These are phyloP conservation scores for Thielaviopsis cerberus DNA, from an alignment of 2,329 filamentous ascomycete genomes.

Conservation along the genomic window DNA sequence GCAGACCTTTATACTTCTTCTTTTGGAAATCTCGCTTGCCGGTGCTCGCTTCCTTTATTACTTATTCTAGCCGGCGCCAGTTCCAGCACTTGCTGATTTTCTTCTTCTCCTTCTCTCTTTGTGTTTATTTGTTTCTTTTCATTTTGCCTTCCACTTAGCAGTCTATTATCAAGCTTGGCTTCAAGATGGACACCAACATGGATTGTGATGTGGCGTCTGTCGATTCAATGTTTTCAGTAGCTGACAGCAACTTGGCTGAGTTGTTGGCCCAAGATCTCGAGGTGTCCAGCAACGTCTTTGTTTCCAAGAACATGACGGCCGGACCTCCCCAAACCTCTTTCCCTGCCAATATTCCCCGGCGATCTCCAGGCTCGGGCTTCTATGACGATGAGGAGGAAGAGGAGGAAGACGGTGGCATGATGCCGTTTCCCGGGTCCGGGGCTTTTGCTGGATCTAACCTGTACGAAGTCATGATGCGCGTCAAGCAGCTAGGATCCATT, in stretches of 20 bases:
- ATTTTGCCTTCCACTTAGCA: background rate
- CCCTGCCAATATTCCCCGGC: background rate
- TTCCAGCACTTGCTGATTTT: slow-evolving; percentile 6
- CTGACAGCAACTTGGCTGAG: slow-evolving; percentile 33
- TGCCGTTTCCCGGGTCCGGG: slow-evolving; percentile 1
- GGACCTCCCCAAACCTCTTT: slow-evolving; percentile 22
- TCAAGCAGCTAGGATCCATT: slow-evolving; percentile 3
- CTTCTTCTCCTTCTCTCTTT: background rate
- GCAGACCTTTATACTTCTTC: background rate
- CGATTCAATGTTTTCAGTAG: slow-evolving; percentile 15
- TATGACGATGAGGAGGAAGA: background rate
- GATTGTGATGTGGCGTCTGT: background rate
- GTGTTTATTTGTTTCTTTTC: slow-evolving; percentile 1
- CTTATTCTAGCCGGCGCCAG: background rate
- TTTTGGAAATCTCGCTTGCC: background rate
- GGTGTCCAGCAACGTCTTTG: slow-evolving; percentile 28
- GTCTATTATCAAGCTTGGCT: background rate
- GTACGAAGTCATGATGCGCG: slow-evolving; percentile 8
- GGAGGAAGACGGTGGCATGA: slow-evolving; percentile 1
- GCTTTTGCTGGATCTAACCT: slow-evolving; percentile 1
- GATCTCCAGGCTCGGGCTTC: background rate
- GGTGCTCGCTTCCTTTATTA: background rate
- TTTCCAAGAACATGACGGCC: slow-evolving; percentile 32
- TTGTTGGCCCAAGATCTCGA: slow-evolving; percentile 36
- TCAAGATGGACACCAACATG: slow-evolving; percentile 1